A percentile compares a stretch with the other conserved stretches of the same genome.
These are phyloP conservation scores for Xylaria curta DNA, from an alignment of 495 filamentous ascomycete genomes.

Conservation along the genomic window DNA sequence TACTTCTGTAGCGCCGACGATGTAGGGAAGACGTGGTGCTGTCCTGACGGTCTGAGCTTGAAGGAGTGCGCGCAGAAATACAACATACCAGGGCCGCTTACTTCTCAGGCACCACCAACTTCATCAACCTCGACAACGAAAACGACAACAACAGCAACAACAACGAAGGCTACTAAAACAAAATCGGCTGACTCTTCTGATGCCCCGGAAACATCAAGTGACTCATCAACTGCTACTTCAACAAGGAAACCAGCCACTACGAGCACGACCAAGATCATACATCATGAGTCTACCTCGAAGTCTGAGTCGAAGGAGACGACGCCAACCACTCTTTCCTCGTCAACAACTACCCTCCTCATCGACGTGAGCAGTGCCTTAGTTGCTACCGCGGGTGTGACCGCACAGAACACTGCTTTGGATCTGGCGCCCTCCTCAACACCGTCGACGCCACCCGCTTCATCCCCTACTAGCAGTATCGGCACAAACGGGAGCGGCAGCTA, in stretches of 20 bases:
- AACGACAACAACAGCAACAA: not conserved
- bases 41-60: slow-evolving; percentile 50
- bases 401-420: slow-evolving; percentile 17
- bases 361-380: not conserved
- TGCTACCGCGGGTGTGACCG: slow-evolving; percentile 5
- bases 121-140: slow-evolving; percentile 33
- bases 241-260: slow-evolving; percentile 31
- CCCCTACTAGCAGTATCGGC: slow-evolving; percentile 27
- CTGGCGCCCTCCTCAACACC: slow-evolving; percentile 22
- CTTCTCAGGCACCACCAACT: slow-evolving; percentile 40
- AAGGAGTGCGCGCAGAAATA: slow-evolving; percentile 51
- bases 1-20: slow-evolving; percentile 55
- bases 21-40: slow-evolving; percentile 52
- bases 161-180: not conserved
- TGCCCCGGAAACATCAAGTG: slow-evolving; percentile 20
- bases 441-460: slow-evolving; percentile 23
- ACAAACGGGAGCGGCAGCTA: slow-evolving; percentile 26
- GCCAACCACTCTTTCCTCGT: not conserved
- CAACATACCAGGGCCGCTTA: slow-evolving; percentile 45
- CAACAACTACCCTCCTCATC: slow-evolving; percentile 6
- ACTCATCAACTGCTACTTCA: slow-evolving; percentile 1
- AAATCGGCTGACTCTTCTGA: not conserved
- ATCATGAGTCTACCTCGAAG: slow-evolving; percentile 13
- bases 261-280: slow-evolving; percentile 26
- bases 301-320: slow-evolving; percentile 4